phyloP scores from a whole-genome alignment of 2,329 filamentous ascomycete genomes.

The Colletotrichum gloeosporioides region DNA sequence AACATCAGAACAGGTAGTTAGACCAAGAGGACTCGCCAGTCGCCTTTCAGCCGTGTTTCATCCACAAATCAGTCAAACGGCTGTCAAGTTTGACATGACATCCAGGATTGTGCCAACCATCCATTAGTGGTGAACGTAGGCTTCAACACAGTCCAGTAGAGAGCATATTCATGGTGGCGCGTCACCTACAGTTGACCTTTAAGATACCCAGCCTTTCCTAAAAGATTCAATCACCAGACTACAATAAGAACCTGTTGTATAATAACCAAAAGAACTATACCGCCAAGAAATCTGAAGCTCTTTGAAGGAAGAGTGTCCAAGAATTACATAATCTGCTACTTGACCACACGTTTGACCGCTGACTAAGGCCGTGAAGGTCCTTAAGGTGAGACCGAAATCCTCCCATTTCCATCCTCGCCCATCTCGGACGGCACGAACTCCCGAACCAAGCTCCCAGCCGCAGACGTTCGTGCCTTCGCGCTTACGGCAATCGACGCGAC shows the following conservation, averaged over 20 bases:
- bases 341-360: not conserved
- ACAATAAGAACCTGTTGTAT: not conserved
- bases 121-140: too few relatives aligned
- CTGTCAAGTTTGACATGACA: not conserved
- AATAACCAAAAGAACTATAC: not conserved
- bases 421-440: not conserved
- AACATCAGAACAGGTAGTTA: too few relatives aligned
- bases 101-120: too few relatives aligned
- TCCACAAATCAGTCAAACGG: fast-evolving
- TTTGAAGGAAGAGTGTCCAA: not conserved
- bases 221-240: not conserved
- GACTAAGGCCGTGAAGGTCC: not conserved
- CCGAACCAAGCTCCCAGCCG: not conserved
- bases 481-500: not conserved
- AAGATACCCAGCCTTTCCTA: not conserved
- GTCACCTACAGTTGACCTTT: not conserved
- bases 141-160: not conserved
- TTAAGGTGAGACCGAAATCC: not conserved
- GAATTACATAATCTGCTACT: not conserved
- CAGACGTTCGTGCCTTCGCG: slow-evolving; percentile 1
- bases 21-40: not conserved
- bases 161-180: not conserved
- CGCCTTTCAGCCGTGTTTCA: not conserved
- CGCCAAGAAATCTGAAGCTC: not conserved
- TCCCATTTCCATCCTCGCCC: not conserved